Base-by-base conservation (phyloP, 306 rosid species). In the Hylodesmum podocarpum region DNA sequence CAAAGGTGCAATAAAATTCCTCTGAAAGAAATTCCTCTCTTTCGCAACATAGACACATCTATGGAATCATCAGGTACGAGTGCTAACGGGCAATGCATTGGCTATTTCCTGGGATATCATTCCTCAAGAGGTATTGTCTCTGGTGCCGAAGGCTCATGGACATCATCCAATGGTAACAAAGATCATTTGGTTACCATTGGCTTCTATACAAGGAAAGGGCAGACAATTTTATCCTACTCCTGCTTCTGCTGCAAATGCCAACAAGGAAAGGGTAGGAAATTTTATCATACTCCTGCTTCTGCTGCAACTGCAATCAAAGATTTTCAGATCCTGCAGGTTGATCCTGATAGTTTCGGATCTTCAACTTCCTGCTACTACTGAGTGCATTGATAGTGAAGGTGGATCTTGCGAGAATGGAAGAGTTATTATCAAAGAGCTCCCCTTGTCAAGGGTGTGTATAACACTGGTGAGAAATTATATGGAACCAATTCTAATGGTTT, bases 351-450 rank as follows among this genome's bases (percentile, higher is more conserved):
- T 81, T 46, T 79, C 89, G 84, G 97, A 95, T 91, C 97, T 95
- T 58, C 85, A 87, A 81, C 96, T 92, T 83, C 91, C 96, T 27
- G 92, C 91, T 73, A n/a, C n/a, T n/a, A 87, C 89, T 69, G 91
- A 73, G 64, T 88, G 87, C 84, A 83, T 85, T 75, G 88, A 84
- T 71, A 74, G 80, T 58, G 90, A 86, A 67, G 85, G 71, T 57
- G 87, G 80, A 66, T 39, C 47, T n/a, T 66, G 75, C 12, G 85
- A 78, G 66, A 57, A 80, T 34, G 83, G 75, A 44, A 87, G 63
- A 73, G 58, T 71, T 77, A n/a, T n/a, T n/a, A 64, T 79, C 61
- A 57, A 76, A 77, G 77, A 78, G 18, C 27, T 39, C 53, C 16
- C 29, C 27, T 22, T 47, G 47, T 63, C 88, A 58, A 81, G 83